Evolutionary conservation across 768 basidiomycete genomes (phyloP).

Genomic region (Tulasnella sp.): DNA sequence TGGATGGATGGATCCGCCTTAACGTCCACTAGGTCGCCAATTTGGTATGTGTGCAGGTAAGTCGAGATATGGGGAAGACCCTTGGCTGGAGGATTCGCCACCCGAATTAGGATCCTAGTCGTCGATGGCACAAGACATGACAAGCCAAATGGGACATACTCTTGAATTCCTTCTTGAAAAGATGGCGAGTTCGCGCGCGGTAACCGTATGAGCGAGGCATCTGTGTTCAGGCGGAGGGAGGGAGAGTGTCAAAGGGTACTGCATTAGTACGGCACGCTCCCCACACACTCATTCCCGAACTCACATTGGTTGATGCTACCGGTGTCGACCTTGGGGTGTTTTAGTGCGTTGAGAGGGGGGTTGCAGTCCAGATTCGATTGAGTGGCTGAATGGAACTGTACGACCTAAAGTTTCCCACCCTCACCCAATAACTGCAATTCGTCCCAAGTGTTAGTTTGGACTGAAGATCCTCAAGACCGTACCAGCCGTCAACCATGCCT

Average conservation of each 20-base stretch:
- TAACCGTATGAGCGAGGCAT: conserved; percentile 99
- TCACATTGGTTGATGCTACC: conserved; percentile 34
- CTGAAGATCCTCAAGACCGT: conserved; percentile 39
- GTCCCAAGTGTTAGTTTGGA: conserved; percentile 28
- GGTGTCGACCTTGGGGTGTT: conserved; percentile 38
- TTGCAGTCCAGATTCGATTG: conserved; percentile 57
- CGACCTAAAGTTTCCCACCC: conserved; percentile 54
- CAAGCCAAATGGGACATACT: conserved; percentile 52
- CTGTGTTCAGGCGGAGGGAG: conserved; percentile 35
- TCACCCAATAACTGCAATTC: conserved; percentile 31
- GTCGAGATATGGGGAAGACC: conserved; percentile 90
- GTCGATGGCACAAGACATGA: conserved; percentile 39
- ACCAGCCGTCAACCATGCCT: conserved; percentile 62
- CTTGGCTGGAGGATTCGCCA: conserved; percentile 60
- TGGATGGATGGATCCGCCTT: conserved; percentile 99
- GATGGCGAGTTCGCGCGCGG: conserved; percentile 99
- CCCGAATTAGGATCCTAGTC: conserved; percentile 32
- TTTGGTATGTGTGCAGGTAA: conserved; percentile 87
- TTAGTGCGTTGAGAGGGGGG: conserved; percentile 45
- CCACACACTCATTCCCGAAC: background rate
- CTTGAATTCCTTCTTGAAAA: conserved; percentile 99
- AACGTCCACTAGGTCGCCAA: conserved; percentile 99
- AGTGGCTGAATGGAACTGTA: conserved; percentile 57
- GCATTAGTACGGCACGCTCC: background rate
- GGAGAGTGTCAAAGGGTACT: background rate